Evolutionary conservation across 257 asterid genomes (phyloP).

Genomic region (Cordia subcordata): DNA sequence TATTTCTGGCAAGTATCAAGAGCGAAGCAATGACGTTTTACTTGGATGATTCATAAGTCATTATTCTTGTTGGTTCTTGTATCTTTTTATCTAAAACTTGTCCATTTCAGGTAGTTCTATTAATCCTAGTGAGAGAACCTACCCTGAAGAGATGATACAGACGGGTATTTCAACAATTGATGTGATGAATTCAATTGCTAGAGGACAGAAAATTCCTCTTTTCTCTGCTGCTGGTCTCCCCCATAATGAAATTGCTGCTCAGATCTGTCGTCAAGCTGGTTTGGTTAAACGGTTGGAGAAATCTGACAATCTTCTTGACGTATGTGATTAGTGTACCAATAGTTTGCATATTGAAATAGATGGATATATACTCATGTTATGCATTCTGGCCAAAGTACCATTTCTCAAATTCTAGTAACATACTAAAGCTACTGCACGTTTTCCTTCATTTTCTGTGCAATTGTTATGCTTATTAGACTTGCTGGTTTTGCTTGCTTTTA

Average conservation of each 20-base stretch:
- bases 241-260: slow-evolving; percentile 98
- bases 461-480: too few relatives aligned
- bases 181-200: slow-evolving; percentile 97
- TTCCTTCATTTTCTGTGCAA: too few relatives aligned
- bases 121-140: slow-evolving; percentile 98
- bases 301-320: slow-evolving; percentile 83
- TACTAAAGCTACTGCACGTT: too few relatives aligned
- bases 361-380: background rate
- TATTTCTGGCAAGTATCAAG: slow-evolving; percentile 72
- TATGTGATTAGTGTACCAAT: slow-evolving; percentile 12
- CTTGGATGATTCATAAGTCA: background rate
- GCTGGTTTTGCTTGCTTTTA: too few relatives aligned
- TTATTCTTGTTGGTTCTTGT: background rate
- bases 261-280: slow-evolving; percentile 99
- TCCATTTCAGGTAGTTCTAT: slow-evolving; percentile 81
- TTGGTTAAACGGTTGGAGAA: slow-evolving; percentile 91
- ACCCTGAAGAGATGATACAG: slow-evolving; percentile 98
- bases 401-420: too few relatives aligned
- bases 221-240: slow-evolving; percentile 99
- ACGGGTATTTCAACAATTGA: slow-evolving; percentile 97
- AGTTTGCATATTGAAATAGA: slow-evolving; percentile 2
- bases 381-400: background rate
- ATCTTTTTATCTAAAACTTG: slow-evolving; percentile 3
- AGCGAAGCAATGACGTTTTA: background rate
- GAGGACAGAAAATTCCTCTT: slow-evolving; percentile 97